Conservation (phyloP, 331 rosid genomes). For the Quercus lobata region DNA sequence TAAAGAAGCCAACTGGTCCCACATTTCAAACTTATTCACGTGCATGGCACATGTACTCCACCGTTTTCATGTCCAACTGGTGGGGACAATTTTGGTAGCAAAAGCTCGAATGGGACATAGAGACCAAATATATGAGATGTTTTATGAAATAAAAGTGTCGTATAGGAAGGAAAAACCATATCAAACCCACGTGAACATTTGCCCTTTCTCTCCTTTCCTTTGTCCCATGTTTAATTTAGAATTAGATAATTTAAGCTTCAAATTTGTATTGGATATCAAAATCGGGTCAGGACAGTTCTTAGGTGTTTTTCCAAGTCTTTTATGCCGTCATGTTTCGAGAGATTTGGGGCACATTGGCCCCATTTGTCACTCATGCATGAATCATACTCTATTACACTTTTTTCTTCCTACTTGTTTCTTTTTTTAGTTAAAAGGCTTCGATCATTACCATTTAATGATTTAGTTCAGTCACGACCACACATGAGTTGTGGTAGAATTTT, state of each 20-base stretch:
- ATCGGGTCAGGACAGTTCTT: neutral
- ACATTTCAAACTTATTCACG: conserved; percentile 4
- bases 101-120: neutral
- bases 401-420: neutral
- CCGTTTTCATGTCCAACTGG: neutral
- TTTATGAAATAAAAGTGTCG: neutral
- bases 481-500: no score
- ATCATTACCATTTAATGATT: neutral
- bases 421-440: no score
- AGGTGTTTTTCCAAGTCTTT: neutral
- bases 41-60: conserved; percentile 17
- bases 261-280: neutral
- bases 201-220: neutral
- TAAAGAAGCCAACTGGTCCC: neutral
- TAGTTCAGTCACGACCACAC: no score
- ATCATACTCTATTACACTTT: neutral
- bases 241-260: neutral
- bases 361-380: neutral
- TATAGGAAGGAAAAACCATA: neutral
- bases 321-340: neutral
- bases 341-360: neutral
- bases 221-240: neutral
- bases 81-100: neutral
- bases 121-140: neutral
- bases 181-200: neutral